Base-by-base conservation (phyloP, 352 stramenopile genomes). In the Pythium brassicae region DNA sequence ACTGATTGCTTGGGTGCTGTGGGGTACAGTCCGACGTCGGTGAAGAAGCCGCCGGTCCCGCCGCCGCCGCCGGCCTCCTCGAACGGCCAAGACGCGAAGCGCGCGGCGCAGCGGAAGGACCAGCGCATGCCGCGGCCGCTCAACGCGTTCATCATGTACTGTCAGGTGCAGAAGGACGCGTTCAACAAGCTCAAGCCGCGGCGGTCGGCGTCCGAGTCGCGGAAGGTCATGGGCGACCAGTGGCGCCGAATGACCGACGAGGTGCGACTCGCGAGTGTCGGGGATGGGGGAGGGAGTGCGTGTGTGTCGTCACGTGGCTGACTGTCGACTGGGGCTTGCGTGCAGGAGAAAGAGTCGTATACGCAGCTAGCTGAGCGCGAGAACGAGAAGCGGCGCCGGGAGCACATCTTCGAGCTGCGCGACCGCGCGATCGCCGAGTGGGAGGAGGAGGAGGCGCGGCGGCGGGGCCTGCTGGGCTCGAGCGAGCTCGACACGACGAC, bases 61-160 rank as follows among this genome's bases (percentile, higher is more conserved):
- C 27, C 27, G 10, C 48, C 39, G 44, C 48, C 17, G 10, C 11
- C 27, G 15, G 19, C 48, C 17, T 19, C 29, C 14, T 27, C 54
- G 3, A 74, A 72, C 45, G 73, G 70, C 46, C 54, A 47, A 20
- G 37, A 55, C 34, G 42, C 42, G 42, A 53, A 78, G 65, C 32
- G 58, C 44, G 55, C 37, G 57, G 50, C 53, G 44, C 40, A 77
- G 20, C 78, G 63, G 66, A 73, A 50, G 22, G 55, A 64, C 14
- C 26, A 69, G 15, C 83, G 83, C 29, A 61, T 63, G 57, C 78
- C 75, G 14, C 79, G 82, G 15, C 69, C 82, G 32, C 85, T 92
- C 67, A 92, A 92, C 39, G 77, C 82, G 39, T 92, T 92, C 57
- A 89, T 92, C 53, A 79, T 92, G 66, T 92, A 77, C 57, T 92